These are phyloP conservation scores for Rhododendron griersonianum DNA, from an alignment of 148 eudicot genomes.

Conservation along the genomic window DNA sequence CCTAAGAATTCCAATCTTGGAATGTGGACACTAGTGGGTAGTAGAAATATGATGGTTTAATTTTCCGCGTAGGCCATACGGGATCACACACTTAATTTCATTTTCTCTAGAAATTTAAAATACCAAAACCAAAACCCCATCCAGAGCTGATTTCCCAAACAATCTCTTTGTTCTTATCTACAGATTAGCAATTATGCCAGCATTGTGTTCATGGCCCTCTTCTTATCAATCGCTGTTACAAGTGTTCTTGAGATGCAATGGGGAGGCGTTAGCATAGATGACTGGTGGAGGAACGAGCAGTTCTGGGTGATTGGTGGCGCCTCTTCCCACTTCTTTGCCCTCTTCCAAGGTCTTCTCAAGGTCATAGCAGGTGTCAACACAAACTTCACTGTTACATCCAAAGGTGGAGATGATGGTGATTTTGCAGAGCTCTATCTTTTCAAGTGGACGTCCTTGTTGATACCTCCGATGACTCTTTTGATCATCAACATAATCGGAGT, in stretches of 20 bases:
- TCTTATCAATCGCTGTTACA: conserved; percentile 82
- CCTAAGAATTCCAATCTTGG: neutral
- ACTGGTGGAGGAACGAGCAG: conserved; percentile 99
- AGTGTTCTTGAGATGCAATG: conserved; percentile 89
- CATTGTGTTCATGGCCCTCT: conserved; percentile 81
- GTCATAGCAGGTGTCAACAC: conserved; percentile 94
- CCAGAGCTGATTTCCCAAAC: conserved; percentile 2
- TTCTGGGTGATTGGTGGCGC: conserved; percentile 99
- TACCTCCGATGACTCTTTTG: conserved; percentile 64
- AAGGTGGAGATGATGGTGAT: conserved; percentile 75
- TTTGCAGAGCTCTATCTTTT: conserved; percentile 68
- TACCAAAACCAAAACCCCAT: neutral
- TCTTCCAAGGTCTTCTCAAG: conserved; percentile 92
- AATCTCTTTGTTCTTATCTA: conserved; percentile 15
- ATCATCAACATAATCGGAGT: conserved; percentile 61
- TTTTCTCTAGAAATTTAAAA: neutral
- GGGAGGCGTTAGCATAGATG: conserved; percentile 94
- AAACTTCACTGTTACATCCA: conserved; percentile 92
- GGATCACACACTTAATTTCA: neutral
- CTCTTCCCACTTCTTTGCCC: conserved; percentile 89
- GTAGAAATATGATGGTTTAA: neutral
- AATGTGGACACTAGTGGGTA: neutral
- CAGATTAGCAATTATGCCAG: conserved; percentile 99
- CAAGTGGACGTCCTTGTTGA: conserved; percentile 64
- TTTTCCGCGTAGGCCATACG: neutral